Evolutionary conservation across 1,284 basidiomycete genomes (phyloP), one percentile per base, ranked within the genome.

Genomic region (Cutaneotrichosporon dermatis): DNA sequence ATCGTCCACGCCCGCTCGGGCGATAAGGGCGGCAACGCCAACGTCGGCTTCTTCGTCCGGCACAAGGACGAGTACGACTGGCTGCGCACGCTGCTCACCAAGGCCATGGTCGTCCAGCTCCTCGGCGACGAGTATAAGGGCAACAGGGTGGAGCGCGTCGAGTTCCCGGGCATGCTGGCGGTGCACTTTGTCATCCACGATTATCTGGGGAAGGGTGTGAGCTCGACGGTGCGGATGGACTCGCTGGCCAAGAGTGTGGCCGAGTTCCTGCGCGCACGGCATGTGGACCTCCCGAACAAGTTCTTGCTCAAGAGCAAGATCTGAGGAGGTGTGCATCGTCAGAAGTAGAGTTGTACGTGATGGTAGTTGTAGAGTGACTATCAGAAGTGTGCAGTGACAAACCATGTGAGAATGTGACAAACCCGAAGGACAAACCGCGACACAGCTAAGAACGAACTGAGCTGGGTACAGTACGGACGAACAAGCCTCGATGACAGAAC

Each of bases 111-210:
- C 3, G 50, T 63, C 36, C 34, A 51, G n/a, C 55, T 70, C 9
- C 60, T 70, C 33, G 60, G 59, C 3, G 51, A 64, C 8, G 69
- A 68, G 52, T 69, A 58, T 40, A 60, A 63, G 25, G 59, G 54
- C 9, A 60, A 62, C 53, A 57, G 62, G 1, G 53, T 69, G 16
- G 69, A 70, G 51, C 65, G 69, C 12, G 67, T 67, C 40, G 69
- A 70, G 61, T 63, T 70, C 51, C 67, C 66, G 2, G 57, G 60
- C 15, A 61, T 70, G 37, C 55, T 55, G 13, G 66, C 70, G 3
- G 70, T 75, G 33, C 72, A 75, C 57, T 67, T 70, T 36, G 73
- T 69, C 42, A 63, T 69, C 6, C 73, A 68, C 46, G 73, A 74
- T 46, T 74, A 75, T 55, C 69, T 73, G 35, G 71, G 65, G 16